Percentiles rank a stretch among this genome's conserved stretches.
Evolutionary conservation across 192 early-diverging fungal species (phyloP).

Genomic region (Haplosporangium gracile): DNA sequence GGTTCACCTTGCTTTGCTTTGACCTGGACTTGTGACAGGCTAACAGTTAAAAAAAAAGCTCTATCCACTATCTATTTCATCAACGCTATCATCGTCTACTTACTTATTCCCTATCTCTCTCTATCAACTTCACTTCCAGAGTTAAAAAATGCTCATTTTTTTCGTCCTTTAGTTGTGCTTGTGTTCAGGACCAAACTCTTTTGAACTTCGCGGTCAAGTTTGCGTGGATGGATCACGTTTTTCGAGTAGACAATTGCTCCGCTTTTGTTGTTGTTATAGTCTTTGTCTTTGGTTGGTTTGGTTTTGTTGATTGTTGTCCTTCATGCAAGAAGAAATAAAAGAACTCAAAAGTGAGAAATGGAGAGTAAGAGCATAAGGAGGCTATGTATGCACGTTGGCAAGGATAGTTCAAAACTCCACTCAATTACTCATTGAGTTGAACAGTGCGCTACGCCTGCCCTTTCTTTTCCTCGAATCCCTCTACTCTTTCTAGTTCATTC

Average conservation of each 20-base stretch:
- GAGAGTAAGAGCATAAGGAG: background rate
- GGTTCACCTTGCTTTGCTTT: background rate
- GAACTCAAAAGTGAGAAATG: background rate
- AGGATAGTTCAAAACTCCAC: background rate
- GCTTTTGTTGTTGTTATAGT: background rate
- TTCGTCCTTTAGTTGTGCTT: background rate
- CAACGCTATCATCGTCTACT: background rate
- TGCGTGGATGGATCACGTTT: constrained; percentile 4
- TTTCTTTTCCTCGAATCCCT: background rate
- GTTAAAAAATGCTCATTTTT: background rate
- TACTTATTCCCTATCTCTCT: background rate
- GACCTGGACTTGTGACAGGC: background rate
- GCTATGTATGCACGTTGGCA: constrained; percentile 2
- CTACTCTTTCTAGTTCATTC: background rate
- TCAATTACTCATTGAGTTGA: background rate
- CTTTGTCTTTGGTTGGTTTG: background rate
- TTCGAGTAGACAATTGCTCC: background rate
- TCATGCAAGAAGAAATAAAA: background rate
- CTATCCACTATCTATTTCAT: background rate
- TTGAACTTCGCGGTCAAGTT: background rate
- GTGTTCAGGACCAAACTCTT: constrained; percentile 2
- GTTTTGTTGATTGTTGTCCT: background rate
- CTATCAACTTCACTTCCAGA: background rate
- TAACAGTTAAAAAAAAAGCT: background rate
- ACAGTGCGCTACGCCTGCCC: background rate